Conservation (phyloP, 1,284 basidiomycete species). For the Cryptococcus sp. region DNA sequence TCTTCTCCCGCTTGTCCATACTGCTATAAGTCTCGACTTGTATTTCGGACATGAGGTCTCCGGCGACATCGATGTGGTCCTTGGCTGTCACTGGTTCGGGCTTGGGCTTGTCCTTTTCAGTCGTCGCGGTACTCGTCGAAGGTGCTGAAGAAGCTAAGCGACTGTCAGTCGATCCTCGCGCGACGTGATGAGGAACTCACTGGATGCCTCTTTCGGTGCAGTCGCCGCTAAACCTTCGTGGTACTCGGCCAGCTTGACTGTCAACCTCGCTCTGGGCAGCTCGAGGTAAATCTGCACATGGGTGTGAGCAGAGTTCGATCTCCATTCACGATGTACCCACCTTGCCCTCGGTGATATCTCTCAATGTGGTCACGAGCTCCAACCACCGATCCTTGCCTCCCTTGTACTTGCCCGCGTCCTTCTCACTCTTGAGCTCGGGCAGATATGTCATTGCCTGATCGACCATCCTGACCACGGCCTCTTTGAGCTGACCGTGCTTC, state of each 20-base stretch:
- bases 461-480: conserved; percentile 84
- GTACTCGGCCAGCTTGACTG: conserved; percentile 76
- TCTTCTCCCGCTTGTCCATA: conserved; percentile 98
- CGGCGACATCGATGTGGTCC: conserved; percentile 74
- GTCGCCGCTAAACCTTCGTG: conserved; percentile 67
- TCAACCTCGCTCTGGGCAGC: conserved; percentile 92
- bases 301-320: background rate
- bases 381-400: conserved; percentile 77
- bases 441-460: conserved; percentile 81
- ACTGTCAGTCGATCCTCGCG: background rate
- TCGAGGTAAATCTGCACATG: conserved; percentile 85
- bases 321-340: conserved; percentile 54
- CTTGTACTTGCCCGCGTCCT: conserved; percentile 52
- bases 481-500: conserved; percentile 97
- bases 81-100: conserved; percentile 51
- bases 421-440: conserved; percentile 61
- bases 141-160: conserved; percentile 14
- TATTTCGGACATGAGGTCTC: conserved; percentile 87
- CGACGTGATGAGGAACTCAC: conserved; percentile 17
- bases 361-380: conserved; percentile 81
- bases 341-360: conserved; percentile 95
- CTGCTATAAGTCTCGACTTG: conserved; percentile 99
- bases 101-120: conserved; percentile 47
- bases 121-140: conserved; percentile 9
- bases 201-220: conserved; percentile 45